Conservation (phyloP, 352 stramenopile species). For the Phytopythium aichiense region DNA sequence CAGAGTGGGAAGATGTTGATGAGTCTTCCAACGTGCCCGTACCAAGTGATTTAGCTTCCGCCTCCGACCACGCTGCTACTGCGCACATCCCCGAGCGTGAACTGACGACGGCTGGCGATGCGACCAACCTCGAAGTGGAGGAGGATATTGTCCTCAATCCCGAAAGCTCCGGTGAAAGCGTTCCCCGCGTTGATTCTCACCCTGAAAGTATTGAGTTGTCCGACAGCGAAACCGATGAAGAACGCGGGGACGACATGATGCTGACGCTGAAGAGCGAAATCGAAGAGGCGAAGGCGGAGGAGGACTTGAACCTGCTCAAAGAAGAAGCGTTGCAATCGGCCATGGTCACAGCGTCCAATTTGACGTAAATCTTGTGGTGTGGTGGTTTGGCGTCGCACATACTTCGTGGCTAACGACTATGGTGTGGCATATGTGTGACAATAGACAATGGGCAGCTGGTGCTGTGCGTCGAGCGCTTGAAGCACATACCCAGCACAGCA, state of each 20-base stretch:
- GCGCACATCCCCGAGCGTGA: neutral
- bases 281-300: constrained; percentile 64
- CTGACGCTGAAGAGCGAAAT: constrained; percentile 60
- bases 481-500: constrained; percentile 53
- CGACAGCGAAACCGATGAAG: constrained; percentile 11
- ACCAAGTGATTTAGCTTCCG: neutral
- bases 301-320: constrained; percentile 55
- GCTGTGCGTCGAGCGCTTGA: constrained; percentile 67
- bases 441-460: constrained; percentile 78
- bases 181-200: too few relatives aligned
- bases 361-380: constrained; percentile 42
- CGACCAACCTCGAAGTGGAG: neutral
- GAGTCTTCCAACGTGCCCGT: neutral
- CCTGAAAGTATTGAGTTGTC: neutral
- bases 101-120: neutral
- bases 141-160: neutral
- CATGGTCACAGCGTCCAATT: constrained; percentile 77
- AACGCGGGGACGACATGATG: constrained; percentile 40
- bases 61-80: neutral
- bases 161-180: neutral
- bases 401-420: neutral
- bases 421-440: neutral
- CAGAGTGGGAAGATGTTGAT: constrained; percentile 27
- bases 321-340: constrained; percentile 73
- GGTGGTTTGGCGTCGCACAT: neutral